Conservation (phyloP, 2,329 filamentous ascomycete genomes). For the Davidsoniella virescens region DNA sequence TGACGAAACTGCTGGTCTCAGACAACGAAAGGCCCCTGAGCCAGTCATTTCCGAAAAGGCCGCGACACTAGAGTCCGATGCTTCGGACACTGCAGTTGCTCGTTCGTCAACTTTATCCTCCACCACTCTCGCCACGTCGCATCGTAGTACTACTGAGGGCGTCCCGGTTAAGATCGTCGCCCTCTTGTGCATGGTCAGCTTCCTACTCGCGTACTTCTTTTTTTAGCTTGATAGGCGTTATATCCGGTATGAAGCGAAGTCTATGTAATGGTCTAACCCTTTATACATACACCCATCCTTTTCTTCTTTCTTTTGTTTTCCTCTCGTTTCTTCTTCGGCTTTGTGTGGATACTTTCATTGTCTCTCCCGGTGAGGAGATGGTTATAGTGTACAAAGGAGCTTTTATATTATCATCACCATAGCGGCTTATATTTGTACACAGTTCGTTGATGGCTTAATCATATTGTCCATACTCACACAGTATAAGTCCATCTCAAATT, state of each 20-base stretch:
- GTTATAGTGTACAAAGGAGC: too few relatives aligned
- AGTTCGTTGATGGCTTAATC: not conserved
- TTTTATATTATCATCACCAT: too few relatives aligned
- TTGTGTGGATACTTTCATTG: not conserved
- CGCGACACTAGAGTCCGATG: not conserved
- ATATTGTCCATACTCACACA: not conserved
- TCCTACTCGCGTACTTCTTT: conserved; percentile 89
- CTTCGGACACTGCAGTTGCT: not conserved
- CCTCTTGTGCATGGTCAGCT: conserved; percentile 70
- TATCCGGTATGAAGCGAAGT: not conserved
- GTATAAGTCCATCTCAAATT: not conserved
- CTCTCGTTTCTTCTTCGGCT: not conserved
- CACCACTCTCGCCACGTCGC: conserved; percentile 5
- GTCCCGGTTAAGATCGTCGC: conserved; percentile 80
- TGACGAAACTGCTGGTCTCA: conserved; percentile 8
- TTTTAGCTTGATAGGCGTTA: conserved; percentile 40
- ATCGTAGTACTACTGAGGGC: conserved; percentile 35
- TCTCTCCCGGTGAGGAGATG: too few relatives aligned
- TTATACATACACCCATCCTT: not conserved
- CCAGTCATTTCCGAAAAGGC: conserved; percentile 2
- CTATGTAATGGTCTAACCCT: conserved; percentile 8
- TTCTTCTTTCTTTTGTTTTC: conserved; percentile 2
- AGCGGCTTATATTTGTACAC: not conserved
- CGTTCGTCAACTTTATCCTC: not conserved
- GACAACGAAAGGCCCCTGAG: conserved; percentile 9